Conservation (phyloP, 805 yeast species). For the Ogataea trehalophila region DNA sequence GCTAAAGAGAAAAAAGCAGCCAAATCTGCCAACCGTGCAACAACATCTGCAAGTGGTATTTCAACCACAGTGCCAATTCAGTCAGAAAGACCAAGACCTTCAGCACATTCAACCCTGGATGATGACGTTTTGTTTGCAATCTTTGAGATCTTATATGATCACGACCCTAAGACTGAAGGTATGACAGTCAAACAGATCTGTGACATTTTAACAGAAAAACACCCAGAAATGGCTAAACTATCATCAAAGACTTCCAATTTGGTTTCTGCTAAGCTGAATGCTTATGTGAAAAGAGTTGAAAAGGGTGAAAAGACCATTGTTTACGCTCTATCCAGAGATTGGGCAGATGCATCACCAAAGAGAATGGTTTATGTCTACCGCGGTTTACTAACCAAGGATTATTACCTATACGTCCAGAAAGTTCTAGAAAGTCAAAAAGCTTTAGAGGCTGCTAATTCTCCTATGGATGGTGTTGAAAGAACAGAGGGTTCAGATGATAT, state of each 20-base stretch:
- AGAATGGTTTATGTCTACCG: conserved; percentile 86
- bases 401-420: conserved; percentile 63
- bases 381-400: conserved; percentile 72
- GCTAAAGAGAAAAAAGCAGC: conserved; percentile 26
- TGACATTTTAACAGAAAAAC: conserved; percentile 65
- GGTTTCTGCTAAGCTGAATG: conserved; percentile 78
- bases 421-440: conserved; percentile 51
- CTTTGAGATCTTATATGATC: conserved; percentile 63
- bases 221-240: conserved; percentile 79
- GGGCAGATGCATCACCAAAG: conserved; percentile 89
- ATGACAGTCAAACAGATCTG: conserved; percentile 90
- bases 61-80: conserved; percentile 78
- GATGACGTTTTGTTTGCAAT: conserved; percentile 75
- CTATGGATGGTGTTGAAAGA: conserved; percentile 48
- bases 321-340: conserved; percentile 76
- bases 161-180: conserved; percentile 65
- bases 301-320: conserved; percentile 71
- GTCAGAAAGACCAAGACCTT: conserved; percentile 69
- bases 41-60: conserved; percentile 63
- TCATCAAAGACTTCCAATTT: conserved; percentile 77
- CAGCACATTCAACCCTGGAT: conserved; percentile 61
- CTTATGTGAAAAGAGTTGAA: conserved; percentile 80
- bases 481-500: conserved; percentile 12
- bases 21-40: conserved; percentile 31
- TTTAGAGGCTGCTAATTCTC: conserved; percentile 18